These are phyloP conservation scores for Plantago rigida DNA, from an alignment of 305 asterid species.

Conservation along the genomic window DNA sequence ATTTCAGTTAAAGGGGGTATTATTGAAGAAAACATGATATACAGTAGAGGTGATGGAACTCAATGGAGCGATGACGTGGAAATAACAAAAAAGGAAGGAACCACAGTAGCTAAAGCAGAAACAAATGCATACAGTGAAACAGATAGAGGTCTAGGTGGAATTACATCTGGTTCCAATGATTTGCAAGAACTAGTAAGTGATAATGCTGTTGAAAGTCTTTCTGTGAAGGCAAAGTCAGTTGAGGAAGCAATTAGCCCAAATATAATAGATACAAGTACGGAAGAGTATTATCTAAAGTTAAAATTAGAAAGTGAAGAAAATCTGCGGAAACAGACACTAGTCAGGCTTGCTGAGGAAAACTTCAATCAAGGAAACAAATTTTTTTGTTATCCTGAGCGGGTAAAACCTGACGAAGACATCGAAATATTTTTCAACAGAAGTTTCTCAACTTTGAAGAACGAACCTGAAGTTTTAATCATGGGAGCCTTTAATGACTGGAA, in stretches of 20 bases:
- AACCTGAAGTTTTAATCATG: conserved; percentile 64
- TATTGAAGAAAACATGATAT: conserved; percentile 23
- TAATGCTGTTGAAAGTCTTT: conserved; percentile 20
- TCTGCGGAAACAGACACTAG: conserved; percentile 39
- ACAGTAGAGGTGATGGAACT: conserved; percentile 22
- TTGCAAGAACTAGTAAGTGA: conserved; percentile 21
- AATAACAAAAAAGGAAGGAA: conserved; percentile 26
- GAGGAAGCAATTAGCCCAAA: conserved; percentile 24
- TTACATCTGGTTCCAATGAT: conserved; percentile 11
- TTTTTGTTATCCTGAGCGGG: conserved; percentile 65
- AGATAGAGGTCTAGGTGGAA: background rate
- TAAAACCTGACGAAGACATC: conserved; percentile 61
- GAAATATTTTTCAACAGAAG: conserved; percentile 69
- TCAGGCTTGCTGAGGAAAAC: conserved; percentile 62
- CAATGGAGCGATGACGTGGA: conserved; percentile 21
- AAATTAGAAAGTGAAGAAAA: conserved; percentile 58
- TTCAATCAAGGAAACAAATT: conserved; percentile 52
- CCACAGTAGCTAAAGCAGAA: conserved; percentile 14
- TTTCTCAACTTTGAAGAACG: conserved; percentile 63
- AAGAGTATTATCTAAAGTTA: conserved; percentile 36
- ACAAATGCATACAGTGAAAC: background rate
- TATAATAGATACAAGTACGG: conserved; percentile 28
- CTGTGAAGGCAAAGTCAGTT: conserved; percentile 28
- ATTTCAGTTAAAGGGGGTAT: conserved; percentile 21
- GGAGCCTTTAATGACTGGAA: conserved; percentile 89